A percentile compares a stretch with the other conserved stretches of the same genome.
These are phyloP conservation scores for Hirschioporus abietinus DNA, from an alignment of 768 basidiomycete species.

Conservation along the genomic window DNA sequence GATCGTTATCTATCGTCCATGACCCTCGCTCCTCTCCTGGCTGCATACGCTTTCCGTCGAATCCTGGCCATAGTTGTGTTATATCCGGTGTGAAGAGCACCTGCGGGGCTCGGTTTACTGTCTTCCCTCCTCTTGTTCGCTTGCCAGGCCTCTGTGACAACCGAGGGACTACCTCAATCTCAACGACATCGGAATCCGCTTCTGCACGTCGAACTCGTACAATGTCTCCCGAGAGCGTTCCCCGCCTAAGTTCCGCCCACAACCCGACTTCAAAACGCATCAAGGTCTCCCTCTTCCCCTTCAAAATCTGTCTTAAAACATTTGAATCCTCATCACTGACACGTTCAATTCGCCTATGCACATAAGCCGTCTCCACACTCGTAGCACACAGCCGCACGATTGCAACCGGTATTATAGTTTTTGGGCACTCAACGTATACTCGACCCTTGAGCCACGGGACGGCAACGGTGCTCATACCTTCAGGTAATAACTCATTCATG, in stretches of 20 bases:
- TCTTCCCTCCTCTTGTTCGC: background rate
- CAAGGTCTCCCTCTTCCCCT: background rate
- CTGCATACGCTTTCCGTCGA: background rate
- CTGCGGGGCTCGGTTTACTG: background rate
- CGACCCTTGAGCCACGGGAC: background rate
- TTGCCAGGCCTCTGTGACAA: background rate
- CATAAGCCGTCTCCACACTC: background rate
- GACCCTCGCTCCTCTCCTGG: background rate
- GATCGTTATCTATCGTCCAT: background rate
- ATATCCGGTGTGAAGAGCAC: background rate
- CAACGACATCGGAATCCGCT: background rate
- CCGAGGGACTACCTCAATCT: background rate
- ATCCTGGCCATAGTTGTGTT: background rate
- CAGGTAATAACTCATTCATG: background rate
- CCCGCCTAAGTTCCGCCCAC: background rate
- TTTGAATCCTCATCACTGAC: background rate
- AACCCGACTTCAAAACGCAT: background rate
- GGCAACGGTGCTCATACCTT: background rate
- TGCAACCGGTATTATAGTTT: background rate
- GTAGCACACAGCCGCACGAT: background rate
- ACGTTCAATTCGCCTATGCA: background rate
- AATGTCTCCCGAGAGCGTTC: background rate
- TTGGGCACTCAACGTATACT: background rate
- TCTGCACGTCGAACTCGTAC: background rate
- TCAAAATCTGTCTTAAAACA: background rate